A percentile compares a stretch with the other conserved stretches of the same genome.
Conservation (phyloP, 164 flowering plant species). For the Tinospora cordifolia region DNA sequence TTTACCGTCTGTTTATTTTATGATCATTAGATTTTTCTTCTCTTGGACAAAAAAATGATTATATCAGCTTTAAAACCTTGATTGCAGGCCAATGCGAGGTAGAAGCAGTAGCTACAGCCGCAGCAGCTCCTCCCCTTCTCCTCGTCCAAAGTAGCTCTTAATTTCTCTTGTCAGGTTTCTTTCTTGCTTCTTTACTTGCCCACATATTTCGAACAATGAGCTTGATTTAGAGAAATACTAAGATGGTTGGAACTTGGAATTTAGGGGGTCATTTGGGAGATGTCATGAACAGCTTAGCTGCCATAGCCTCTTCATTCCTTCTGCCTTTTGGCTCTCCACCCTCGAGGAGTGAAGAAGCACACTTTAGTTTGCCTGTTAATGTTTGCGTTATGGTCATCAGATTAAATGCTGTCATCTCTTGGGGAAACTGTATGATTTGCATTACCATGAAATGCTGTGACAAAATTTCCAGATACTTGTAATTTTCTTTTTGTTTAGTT, state of each 20-base stretch:
- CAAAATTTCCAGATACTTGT: too few relatives aligned
- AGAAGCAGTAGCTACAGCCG: slow-evolving; percentile 56
- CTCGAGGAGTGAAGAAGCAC: too few relatives aligned
- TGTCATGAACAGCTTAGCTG: neutral
- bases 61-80: neutral
- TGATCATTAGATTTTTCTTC: too few relatives aligned
- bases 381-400: neutral
- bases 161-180: neutral
- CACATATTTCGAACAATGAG: neutral
- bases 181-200: too few relatives aligned
- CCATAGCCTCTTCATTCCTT: neutral
- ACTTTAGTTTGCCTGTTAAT: too few relatives aligned
- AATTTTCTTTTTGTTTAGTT: too few relatives aligned
- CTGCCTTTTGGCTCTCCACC: neutral
- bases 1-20: too few relatives aligned
- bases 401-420: neutral
- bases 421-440: neutral
- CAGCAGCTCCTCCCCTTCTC: slow-evolving; percentile 42
- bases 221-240: neutral
- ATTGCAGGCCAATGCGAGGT: slow-evolving; percentile 48
- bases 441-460: neutral
- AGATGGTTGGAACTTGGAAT: neutral
- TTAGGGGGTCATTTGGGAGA: neutral
- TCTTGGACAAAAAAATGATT: too few relatives aligned
- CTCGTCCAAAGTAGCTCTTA: neutral